Conservation (phyloP, 352 stramenopile genomes). For the Phytophthora macrochlamydospora region DNA sequence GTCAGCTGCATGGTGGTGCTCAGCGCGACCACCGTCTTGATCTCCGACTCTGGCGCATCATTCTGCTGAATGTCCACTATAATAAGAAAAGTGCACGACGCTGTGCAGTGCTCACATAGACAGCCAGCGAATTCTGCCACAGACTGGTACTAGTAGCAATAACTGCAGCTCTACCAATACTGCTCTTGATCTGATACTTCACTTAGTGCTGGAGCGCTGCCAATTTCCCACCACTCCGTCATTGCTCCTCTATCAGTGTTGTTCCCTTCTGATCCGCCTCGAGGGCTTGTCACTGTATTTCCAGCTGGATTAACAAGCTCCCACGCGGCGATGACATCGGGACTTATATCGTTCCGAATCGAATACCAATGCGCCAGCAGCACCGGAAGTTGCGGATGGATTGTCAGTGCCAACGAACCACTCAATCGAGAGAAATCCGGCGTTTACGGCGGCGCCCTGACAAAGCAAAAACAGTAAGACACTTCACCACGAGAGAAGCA, state of each 20-base stretch:
- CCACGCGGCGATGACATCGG: slow-evolving; percentile 32
- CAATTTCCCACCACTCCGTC: slow-evolving; percentile 31
- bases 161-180: slow-evolving; percentile 4
- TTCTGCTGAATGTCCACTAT: slow-evolving; percentile 24
- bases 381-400: slow-evolving; percentile 50
- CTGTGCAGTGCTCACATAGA: slow-evolving; percentile 28
- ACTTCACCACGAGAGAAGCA: not conserved
- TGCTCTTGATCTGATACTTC: not conserved
- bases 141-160: slow-evolving; percentile 19
- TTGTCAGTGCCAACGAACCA: slow-evolving; percentile 44
- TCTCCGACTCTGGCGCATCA: not conserved
- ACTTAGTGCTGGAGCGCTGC: slow-evolving; percentile 14
- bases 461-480: too few species aligned
- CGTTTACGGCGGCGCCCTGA: slow-evolving; percentile 44
- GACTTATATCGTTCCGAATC: slow-evolving; percentile 16
- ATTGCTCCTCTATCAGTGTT: slow-evolving; percentile 26
- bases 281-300: slow-evolving; percentile 28
- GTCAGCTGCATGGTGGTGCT: slow-evolving; percentile 49
- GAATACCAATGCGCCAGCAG: slow-evolving; percentile 53
- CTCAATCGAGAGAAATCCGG: slow-evolving; percentile 57
- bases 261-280: slow-evolving; percentile 27
- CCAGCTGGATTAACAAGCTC: slow-evolving; percentile 23
- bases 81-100: slow-evolving; percentile 23
- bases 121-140: slow-evolving; percentile 35
- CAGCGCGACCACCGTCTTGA: slow-evolving; percentile 14